phyloP scores from a whole-genome alignment of 495 filamentous ascomycete species.

The Ramalina intermedia region DNA sequence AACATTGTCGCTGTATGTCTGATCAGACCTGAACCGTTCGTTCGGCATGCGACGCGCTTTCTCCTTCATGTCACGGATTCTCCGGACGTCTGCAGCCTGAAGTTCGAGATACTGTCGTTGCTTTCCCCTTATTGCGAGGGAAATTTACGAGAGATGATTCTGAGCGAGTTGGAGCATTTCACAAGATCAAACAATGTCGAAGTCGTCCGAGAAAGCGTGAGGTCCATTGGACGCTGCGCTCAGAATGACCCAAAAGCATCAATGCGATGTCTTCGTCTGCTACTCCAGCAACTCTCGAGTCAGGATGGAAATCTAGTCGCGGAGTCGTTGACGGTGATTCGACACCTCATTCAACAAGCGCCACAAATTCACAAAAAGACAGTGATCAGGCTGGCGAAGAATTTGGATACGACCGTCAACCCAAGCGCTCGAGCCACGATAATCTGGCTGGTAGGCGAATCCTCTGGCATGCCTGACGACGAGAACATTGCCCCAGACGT shows the following conservation, averaged over 20 bases:
- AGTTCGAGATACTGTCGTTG: constrained; percentile 78
- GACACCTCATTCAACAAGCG: constrained; percentile 88
- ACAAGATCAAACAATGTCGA: constrained; percentile 60
- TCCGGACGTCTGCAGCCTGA: constrained; percentile 73
- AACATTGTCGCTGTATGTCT: constrained; percentile 87
- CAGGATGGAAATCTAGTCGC: constrained; percentile 75
- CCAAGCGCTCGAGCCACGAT: constrained; percentile 82
- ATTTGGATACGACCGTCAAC: constrained; percentile 71
- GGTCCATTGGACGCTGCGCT: constrained; percentile 85
- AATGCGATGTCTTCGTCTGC: constrained; percentile 60
- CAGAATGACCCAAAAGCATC: constrained; percentile 58
- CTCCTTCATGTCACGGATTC: constrained; percentile 68
- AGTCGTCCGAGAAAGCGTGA: constrained; percentile 73
- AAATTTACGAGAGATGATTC: constrained; percentile 67
- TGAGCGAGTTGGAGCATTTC: constrained; percentile 88
- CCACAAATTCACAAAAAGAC: constrained; percentile 62
- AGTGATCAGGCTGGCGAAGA: constrained; percentile 80
- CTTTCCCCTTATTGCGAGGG: constrained; percentile 70
- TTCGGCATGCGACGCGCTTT: constrained; percentile 74
- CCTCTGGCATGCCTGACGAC: constrained; percentile 59
- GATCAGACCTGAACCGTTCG: constrained; percentile 55
- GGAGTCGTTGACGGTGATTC: constrained; percentile 81
- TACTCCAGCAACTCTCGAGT: constrained; percentile 72
- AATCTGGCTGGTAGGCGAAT: constrained; percentile 96
- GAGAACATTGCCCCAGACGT: constrained; percentile 89